These are phyloP conservation scores for Teunomyces cretensis DNA, from an alignment of 805 yeast species.

Conservation along the genomic window DNA sequence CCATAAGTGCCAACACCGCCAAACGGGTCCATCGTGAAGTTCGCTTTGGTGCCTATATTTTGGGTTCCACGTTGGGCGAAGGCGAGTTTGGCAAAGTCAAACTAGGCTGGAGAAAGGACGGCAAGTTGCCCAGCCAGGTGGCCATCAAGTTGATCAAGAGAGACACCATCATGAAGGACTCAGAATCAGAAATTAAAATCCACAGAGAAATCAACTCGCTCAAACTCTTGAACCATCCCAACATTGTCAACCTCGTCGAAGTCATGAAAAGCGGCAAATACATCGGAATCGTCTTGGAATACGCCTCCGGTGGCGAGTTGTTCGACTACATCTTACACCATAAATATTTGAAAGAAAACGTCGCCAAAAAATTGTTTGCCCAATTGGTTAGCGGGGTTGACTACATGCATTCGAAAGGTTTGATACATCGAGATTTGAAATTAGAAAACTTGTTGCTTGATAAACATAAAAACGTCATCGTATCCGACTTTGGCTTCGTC, in stretches of 20 bases:
- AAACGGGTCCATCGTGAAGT: conserved; percentile 58
- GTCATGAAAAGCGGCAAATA: conserved; percentile 92
- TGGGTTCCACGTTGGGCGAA: conserved; percentile 94
- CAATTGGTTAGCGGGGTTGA: conserved; percentile 93
- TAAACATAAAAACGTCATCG: conserved; percentile 80
- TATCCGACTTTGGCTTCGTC: conserved; percentile 94
- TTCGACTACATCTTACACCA: conserved; percentile 89
- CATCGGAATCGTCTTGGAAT: conserved; percentile 93
- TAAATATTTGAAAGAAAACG: conserved; percentile 80
- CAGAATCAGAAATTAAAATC: conserved; percentile 84
- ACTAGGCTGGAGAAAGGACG: conserved; percentile 91
- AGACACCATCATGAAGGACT: conserved; percentile 82
- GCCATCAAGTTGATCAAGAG: conserved; percentile 91
- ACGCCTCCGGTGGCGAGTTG: conserved; percentile 96
- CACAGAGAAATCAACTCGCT: conserved; percentile 92
- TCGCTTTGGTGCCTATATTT: conserved; percentile 83
- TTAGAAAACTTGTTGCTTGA: conserved; percentile 75
- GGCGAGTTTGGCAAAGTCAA: conserved; percentile 99
- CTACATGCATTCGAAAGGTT: conserved; percentile 79
- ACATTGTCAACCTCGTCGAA: conserved; percentile 87
- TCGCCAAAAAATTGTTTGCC: conserved; percentile 85
- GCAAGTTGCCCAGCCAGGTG: conserved; percentile 74
- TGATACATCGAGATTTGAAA: conserved; percentile 76
- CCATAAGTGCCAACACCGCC: conserved; percentile 13
- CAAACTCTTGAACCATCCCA: conserved; percentile 85